Base-by-base conservation (phyloP, 202 grass and related monocot species). In the Zizania palustris region DNA sequence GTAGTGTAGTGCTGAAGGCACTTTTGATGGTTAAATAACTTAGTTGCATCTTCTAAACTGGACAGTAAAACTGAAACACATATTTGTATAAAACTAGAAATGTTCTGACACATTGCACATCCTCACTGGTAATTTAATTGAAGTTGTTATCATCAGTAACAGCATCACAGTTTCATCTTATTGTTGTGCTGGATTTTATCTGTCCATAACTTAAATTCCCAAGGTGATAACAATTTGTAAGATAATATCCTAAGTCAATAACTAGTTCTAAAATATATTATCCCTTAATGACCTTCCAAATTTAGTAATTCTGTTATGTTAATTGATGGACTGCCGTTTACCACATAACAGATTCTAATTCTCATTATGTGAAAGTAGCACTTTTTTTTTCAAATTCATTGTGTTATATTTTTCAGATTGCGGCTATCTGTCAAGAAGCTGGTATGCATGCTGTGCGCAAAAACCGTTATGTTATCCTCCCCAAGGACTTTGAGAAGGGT, bases 391-490 rank as follows among this genome's bases (percentile, higher is more conserved):
- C 18, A 13, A 38, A 9, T 0, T 37, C 38, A 35, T 46, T 11
- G 6, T 36, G 40, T 41, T 19, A 8, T 74, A 5, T 13, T 65
- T 72, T 77, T 46, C 80, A 93, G 91, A 93, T 93, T 58, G 5
- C 87, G 60, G 91, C 91, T n/a, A 93, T 88, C 51, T 93, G 91
- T 66, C 91, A 93, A 77, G 91, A 93, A 84, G 91, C 91, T 4
- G 91, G 91, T 34, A 93, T 93, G 91, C 91, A 93, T 51, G 91
- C 91, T 60, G 87, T 93, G 36, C 87, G 87, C 21, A 93, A 93
- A 64, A 93, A 93, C 61, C 59, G 91, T 41, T 93, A 93, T 19
- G 87, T 93, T 50, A 93, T 93, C 69, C 91, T 93, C 9, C 91
- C 82, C 38, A 93, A 93, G 79, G 91, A 93, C 71, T 93, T 93